Evolutionary conservation across 2,329 filamentous ascomycete species (phyloP).

Genomic region (Mariannaea elegans): DNA sequence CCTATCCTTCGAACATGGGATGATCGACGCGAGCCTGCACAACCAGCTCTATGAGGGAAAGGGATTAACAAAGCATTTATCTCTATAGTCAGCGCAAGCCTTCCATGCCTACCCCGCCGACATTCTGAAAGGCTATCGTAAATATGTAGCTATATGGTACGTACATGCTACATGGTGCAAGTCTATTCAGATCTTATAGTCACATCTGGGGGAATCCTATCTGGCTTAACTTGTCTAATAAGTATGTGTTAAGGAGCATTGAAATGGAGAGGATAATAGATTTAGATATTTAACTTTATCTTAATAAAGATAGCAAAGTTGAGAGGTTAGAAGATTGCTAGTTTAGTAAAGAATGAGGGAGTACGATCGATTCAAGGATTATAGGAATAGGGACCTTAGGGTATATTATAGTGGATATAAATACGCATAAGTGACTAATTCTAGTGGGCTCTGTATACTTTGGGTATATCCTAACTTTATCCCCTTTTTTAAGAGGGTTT

Average conservation of each 20-base stretch:
- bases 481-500: neutral
- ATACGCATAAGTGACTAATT: neutral
- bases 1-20: neutral
- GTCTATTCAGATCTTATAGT: neutral
- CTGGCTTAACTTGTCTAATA: conserved; percentile 1
- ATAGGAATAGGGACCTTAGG: neutral
- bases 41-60: conserved; percentile 8
- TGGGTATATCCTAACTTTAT: neutral
- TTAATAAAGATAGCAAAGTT: conserved; percentile 1
- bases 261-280: neutral
- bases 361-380: neutral
- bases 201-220: neutral
- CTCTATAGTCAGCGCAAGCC: neutral
- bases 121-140: neutral
- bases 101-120: neutral
- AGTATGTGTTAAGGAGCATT: neutral
- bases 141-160: neutral
- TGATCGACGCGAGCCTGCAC: neutral
- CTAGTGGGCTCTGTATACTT: neutral
- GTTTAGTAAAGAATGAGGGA: neutral
- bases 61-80: neutral
- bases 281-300: neutral
- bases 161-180: neutral
- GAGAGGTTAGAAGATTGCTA: neutral
- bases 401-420: neutral